Percentiles rank a stretch among this genome's conserved stretches.
Conservation (phyloP, 2,329 filamentous ascomycete genomes). For the Pyrenophora teres region DNA sequence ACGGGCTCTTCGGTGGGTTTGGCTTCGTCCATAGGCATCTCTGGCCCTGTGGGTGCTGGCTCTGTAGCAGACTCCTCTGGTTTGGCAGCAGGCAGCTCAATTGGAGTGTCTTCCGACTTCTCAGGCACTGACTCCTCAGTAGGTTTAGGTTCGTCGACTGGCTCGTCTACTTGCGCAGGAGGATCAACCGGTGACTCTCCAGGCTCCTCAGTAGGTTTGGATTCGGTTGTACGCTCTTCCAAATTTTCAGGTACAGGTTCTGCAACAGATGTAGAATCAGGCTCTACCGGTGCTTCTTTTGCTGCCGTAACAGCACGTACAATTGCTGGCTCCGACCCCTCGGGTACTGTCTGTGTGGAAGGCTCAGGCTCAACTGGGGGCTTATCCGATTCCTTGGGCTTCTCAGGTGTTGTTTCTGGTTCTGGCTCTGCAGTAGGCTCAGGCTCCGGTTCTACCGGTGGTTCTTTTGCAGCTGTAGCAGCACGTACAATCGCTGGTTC, state of each 20-base stretch:
- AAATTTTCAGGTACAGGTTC: not conserved
- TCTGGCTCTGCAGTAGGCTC: not conserved
- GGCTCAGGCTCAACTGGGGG: too few relatives aligned
- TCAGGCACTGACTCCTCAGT: too few relatives aligned
- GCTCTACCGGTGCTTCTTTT: not conserved
- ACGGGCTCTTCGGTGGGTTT: too few relatives aligned
- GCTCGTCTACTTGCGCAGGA: too few relatives aligned
- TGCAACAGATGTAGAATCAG: conserved; percentile 6
- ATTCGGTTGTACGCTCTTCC: too few relatives aligned
- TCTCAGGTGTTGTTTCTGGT: too few relatives aligned
- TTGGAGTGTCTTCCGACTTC: too few relatives aligned
- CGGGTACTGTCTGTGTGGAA: not conserved
- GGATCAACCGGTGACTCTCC: too few relatives aligned
- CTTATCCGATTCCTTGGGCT: too few relatives aligned
- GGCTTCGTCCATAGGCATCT: not conserved
- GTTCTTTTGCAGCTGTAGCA: not conserved
- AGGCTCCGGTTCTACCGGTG: too few relatives aligned
- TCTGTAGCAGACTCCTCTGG: conserved; percentile 4
- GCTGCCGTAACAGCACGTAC: not conserved
- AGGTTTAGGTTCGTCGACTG: too few relatives aligned
- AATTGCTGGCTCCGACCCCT: not conserved
- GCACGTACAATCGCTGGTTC: not conserved
- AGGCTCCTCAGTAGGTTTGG: not conserved
- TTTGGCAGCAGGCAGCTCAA: too few relatives aligned
- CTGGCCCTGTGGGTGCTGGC: conserved; percentile 2